Conservation (phyloP, 208 protist species). For the Wallacemonas collosoma region DNA sequence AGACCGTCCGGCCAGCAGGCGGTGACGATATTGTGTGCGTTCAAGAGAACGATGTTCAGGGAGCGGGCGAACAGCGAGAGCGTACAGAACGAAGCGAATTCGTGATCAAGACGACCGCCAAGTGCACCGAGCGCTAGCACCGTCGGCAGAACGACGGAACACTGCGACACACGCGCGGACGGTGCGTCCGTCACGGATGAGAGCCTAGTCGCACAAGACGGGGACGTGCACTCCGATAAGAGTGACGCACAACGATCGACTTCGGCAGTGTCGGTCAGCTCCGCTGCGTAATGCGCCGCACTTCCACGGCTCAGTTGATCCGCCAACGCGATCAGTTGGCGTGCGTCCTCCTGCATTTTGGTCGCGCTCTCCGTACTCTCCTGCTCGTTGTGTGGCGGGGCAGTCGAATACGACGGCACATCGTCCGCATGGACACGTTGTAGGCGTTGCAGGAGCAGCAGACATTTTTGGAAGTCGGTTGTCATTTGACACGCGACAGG, state of each 20-base stretch:
- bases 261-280: conserved; percentile 4
- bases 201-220: neutral
- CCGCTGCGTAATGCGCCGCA: neutral
- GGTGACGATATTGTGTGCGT: conserved; percentile 60
- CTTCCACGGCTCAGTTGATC: neutral
- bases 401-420: conserved; percentile 4
- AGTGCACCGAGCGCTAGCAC: conserved; percentile 60
- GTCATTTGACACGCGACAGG: conserved; percentile 73
- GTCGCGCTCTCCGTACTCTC: neutral
- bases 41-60: conserved; percentile 46
- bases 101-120: conserved; percentile 83
- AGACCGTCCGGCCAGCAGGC: conserved; percentile 73
- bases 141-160: conserved; percentile 50
- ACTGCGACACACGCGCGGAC: neutral
- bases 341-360: neutral
- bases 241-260: conserved; percentile 2
- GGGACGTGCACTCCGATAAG: conserved; percentile 1
- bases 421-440: conserved; percentile 21
- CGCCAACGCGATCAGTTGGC: neutral
- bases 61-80: conserved; percentile 33
- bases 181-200: too few relatives aligned
- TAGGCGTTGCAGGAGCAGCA: conserved; percentile 50
- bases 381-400: neutral
- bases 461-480: conserved; percentile 80
- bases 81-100: conserved; percentile 44